A percentile compares a stretch with the other conserved stretches of the same genome.
These are phyloP conservation scores for Aspergillus felis DNA, from an alignment of 2,329 filamentous ascomycete species.

Conservation along the genomic window DNA sequence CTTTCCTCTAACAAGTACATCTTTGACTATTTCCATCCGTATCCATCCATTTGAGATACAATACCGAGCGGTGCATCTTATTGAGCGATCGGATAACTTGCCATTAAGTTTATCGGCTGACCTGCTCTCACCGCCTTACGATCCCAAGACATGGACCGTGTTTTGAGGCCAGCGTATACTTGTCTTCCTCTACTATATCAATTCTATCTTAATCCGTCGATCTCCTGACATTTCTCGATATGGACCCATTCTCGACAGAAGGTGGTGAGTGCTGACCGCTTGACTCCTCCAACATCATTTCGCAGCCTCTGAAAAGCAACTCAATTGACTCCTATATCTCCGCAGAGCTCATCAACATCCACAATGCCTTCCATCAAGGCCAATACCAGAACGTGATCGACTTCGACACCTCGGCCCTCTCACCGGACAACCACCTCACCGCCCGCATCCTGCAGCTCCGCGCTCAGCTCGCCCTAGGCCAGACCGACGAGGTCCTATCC, in stretches of 20 bases:
- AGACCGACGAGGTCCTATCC: conserved; percentile 68
- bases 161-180: conserved; percentile 11
- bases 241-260: conserved; percentile 64
- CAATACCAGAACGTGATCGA: conserved; percentile 84
- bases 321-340: conserved; percentile 12
- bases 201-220: neutral
- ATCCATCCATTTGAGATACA: neutral
- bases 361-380: conserved; percentile 66
- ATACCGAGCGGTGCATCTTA: neutral
- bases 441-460: conserved; percentile 76
- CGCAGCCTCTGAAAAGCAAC: neutral
- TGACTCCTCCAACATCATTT: conserved; percentile 5
- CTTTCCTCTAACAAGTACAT: neutral
- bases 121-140: conserved; percentile 11
- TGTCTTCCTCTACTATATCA: neutral
- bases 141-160: conserved; percentile 15
- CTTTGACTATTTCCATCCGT: too few species aligned
- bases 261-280: conserved; percentile 45
- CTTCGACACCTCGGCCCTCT: conserved; percentile 78
- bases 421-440: conserved; percentile 69
- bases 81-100: conserved; percentile 7
- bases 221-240: conserved; percentile 29
- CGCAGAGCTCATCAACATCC: conserved; percentile 63
- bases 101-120: conserved; percentile 5
- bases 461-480: conserved; percentile 76